phyloP scores from a whole-genome alignment of 306 rosid species.

The Inga laurina region DNA sequence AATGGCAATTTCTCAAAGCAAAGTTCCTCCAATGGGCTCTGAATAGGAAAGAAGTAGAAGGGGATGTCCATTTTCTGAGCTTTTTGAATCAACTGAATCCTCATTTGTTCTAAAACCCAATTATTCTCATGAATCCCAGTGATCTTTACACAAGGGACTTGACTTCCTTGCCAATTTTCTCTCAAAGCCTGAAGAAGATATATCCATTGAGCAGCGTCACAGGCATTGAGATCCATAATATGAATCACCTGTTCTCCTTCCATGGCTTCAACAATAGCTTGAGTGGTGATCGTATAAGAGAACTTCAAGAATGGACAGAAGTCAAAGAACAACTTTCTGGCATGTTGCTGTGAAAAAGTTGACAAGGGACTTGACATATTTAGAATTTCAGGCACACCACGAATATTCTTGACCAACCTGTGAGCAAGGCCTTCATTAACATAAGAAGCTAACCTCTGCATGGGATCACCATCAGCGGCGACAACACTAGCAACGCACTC shows the following conservation, averaged over 20 bases:
- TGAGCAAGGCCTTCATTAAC: conserved; percentile 55
- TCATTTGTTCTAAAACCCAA: conserved; percentile 59
- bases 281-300: conserved; percentile 51
- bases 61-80: conserved; percentile 58
- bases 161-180: conserved; percentile 42
- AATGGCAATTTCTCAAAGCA: conserved; percentile 54
- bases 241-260: conserved; percentile 53
- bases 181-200: conserved; percentile 47
- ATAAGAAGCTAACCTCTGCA: conserved; percentile 68
- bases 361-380: conserved; percentile 3
- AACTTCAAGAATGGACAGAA: conserved; percentile 50
- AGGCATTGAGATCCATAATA: conserved; percentile 66
- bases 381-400: neutral
- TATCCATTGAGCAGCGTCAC: conserved; percentile 59
- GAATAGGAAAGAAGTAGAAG: conserved; percentile 54
- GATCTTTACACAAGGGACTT: conserved; percentile 50
- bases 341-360: conserved; percentile 2
- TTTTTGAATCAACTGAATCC: conserved; percentile 40
- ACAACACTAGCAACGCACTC: conserved; percentile 51
- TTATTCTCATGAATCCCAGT: conserved; percentile 61
- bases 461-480: conserved; percentile 58
- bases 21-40: conserved; percentile 57
- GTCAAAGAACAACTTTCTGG: neutral
- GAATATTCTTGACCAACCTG: conserved; percentile 9
- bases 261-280: conserved; percentile 67